phyloP scores from a whole-genome alignment of 2,329 filamentous ascomycete species.

The Sporothrix euskadiensis region DNA sequence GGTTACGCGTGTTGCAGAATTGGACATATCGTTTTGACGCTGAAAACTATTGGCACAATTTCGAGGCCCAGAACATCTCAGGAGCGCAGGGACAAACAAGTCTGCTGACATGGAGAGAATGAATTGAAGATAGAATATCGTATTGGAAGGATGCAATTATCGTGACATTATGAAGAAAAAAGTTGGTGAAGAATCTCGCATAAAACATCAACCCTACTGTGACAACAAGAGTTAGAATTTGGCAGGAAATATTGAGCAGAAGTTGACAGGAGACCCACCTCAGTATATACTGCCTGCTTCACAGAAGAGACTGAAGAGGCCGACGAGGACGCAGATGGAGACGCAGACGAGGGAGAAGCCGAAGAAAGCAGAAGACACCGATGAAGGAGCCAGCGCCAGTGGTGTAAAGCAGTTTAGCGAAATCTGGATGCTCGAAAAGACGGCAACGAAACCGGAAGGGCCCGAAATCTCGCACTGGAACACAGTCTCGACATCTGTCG shows the following conservation, averaged over 20 bases:
- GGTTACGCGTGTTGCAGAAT: too few species aligned
- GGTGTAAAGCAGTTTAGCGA: neutral
- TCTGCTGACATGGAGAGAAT: too few species aligned
- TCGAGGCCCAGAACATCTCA: too few species aligned
- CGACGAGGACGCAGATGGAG: neutral
- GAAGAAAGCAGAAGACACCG: neutral
- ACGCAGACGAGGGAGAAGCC: neutral
- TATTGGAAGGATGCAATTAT: neutral
- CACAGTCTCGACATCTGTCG: neutral
- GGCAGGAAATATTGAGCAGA: neutral
- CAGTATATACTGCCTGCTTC: neutral
- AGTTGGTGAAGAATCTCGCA: neutral
- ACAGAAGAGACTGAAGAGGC: neutral
- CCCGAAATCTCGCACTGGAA: neutral
- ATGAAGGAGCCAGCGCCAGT: neutral
- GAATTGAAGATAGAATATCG: neutral
- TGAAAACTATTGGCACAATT: too few species aligned
- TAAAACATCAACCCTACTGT: neutral
- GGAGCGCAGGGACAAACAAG: too few species aligned
- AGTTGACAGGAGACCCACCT: neutral
- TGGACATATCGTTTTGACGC: too few species aligned
- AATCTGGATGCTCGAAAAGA: neutral
- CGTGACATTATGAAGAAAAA: neutral
- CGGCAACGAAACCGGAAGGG: neutral
- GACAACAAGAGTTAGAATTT: neutral